Evolutionary conservation across 129 eudicot genomes (phyloP).

Genomic region (carrot (Daucus carota)): DH1_v3.0 NC_030384.2:43239501-43240000

Average conservation of each 20-base stretch:
- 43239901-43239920: slow-evolving; percentile 40
- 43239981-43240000: neutral
- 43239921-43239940: neutral
- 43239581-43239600: slow-evolving; percentile 75
- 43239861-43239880: slow-evolving; percentile 93
- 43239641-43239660: slow-evolving; percentile 20
- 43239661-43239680: slow-evolving; percentile 89
- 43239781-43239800: slow-evolving; percentile 83
- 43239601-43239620: slow-evolving; percentile 1
- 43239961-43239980: neutral
- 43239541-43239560: neutral
- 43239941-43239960: neutral
- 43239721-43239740: slow-evolving; percentile 71
- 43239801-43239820: slow-evolving; percentile 96
- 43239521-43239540: neutral
- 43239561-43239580: neutral
- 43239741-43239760: slow-evolving; percentile 50
- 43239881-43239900: slow-evolving; percentile 73
- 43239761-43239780: slow-evolving; percentile 41
- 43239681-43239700: slow-evolving; percentile 89
- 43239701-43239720: slow-evolving; percentile 84
- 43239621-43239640: slow-evolving; percentile 20
- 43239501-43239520: neutral
- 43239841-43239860: slow-evolving; percentile 91
- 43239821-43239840: slow-evolving; percentile 91